Evolutionary conservation across 2,329 filamentous ascomycete species (phyloP).

Genomic region (Rhinocladiella mackenziei): DNA sequence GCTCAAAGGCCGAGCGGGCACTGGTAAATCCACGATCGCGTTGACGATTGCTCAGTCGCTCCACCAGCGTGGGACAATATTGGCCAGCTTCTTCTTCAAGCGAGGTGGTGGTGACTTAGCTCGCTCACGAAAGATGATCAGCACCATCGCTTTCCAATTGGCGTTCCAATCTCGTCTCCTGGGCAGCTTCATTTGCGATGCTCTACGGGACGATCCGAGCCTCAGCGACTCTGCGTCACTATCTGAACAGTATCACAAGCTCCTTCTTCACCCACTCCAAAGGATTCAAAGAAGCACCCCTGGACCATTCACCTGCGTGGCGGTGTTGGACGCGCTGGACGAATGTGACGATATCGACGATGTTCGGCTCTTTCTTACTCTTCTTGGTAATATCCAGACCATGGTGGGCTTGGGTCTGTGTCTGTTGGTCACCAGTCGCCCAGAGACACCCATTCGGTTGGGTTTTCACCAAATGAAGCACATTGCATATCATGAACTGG

Average conservation of each 20-base stretch:
- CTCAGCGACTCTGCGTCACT: conserved; percentile 11
- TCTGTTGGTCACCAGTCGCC: conserved; percentile 34
- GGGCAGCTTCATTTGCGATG: conserved; percentile 12
- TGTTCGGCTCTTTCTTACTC: conserved; percentile 26
- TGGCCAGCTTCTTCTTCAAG: conserved; percentile 37
- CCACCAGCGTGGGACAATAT: not conserved
- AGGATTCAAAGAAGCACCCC: not conserved
- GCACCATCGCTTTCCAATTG: conserved; percentile 41
- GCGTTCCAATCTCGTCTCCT: conserved; percentile 6
- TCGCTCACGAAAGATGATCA: conserved; percentile 37
- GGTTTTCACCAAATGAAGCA: conserved; percentile 28
- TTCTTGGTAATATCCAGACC: conserved; percentile 21
- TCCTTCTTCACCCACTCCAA: conserved; percentile 29
- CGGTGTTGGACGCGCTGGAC: conserved; percentile 34
- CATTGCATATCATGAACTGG: conserved; percentile 25
- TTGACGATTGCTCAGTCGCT: conserved; percentile 32
- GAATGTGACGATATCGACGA: conserved; percentile 32
- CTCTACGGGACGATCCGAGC: conserved; percentile 28
- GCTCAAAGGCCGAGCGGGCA: conserved; percentile 39
- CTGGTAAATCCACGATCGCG: conserved; percentile 37
- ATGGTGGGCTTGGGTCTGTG: conserved; percentile 24
- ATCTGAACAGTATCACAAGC: conserved; percentile 30
- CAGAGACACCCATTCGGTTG: conserved; percentile 29
- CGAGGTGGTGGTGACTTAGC: conserved; percentile 40
- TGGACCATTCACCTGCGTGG: conserved; percentile 6